phyloP scores from a whole-genome alignment of 495 filamentous ascomycete species.

The Penicillium ochrochloron region DNA sequence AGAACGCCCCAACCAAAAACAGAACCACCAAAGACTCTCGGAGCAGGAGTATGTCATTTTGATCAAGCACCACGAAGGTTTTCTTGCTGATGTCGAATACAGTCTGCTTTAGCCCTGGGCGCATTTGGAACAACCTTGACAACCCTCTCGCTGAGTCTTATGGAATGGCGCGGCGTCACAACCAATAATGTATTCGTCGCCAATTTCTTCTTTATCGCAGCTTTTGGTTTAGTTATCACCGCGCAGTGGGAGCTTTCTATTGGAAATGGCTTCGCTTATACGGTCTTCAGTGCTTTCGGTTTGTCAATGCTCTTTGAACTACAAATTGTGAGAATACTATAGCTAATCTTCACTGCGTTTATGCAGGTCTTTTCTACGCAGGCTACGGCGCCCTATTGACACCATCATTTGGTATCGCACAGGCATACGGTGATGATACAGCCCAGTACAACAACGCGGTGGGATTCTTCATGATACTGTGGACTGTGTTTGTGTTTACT shows the following conservation, averaged over 20 bases:
- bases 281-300: constrained; percentile 53
- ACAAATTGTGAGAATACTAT: background rate
- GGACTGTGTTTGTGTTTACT: constrained; percentile 53
- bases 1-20: background rate
- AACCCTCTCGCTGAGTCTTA: constrained; percentile 51
- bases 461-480: constrained; percentile 52
- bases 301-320: background rate
- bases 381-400: constrained; percentile 46
- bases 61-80: background rate
- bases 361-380: constrained; percentile 46
- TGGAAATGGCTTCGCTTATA: constrained; percentile 56
- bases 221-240: constrained; percentile 53
- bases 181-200: constrained; percentile 52
- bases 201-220: constrained; percentile 56
- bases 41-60: constrained; percentile 32
- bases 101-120: constrained; percentile 53
- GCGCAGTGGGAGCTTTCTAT: constrained; percentile 57
- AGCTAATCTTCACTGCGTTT: background rate
- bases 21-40: constrained; percentile 25
- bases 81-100: constrained; percentile 13
- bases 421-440: constrained; percentile 42
- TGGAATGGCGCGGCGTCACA: constrained; percentile 54
- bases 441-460: constrained; percentile 51
- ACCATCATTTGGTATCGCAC: constrained; percentile 45
- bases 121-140: constrained; percentile 57